A percentile compares a stretch with the other conserved stretches of the same genome.
These are phyloP conservation scores for Monilinia vaccinii-corymbosi DNA, from an alignment of 2,329 filamentous ascomycete genomes.

Conservation along the genomic window DNA sequence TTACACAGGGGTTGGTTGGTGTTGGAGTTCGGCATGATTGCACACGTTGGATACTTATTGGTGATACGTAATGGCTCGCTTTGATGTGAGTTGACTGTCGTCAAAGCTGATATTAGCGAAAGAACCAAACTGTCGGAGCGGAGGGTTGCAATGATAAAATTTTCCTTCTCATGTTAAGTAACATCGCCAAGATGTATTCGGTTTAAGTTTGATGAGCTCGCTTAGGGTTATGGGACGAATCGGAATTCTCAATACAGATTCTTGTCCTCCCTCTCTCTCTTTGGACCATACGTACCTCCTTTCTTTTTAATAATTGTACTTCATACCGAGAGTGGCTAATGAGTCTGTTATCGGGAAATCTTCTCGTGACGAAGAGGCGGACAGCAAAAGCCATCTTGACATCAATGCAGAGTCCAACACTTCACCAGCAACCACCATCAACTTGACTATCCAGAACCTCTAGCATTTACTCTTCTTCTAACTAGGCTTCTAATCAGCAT, in stretches of 20 bases:
- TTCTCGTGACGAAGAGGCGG: background rate
- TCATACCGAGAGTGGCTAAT: background rate
- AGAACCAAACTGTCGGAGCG: no score
- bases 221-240: no score
- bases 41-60: background rate
- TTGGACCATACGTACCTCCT: background rate
- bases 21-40: no score
- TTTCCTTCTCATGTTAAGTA: no score
- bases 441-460: background rate
- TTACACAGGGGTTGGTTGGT: no score
- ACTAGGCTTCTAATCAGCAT: background rate
- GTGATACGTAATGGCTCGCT: background rate
- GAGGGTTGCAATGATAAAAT: no score
- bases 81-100: no score
- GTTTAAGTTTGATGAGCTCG: no score
- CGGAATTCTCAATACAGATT: no score
- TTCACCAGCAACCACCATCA: background rate
- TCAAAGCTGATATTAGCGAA: no score
- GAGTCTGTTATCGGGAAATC: background rate
- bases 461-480: background rate
- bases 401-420: background rate
- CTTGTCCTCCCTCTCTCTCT: background rate
- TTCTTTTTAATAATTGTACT: background rate
- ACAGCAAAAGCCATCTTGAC: background rate
- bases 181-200: no score